phyloP scores from a whole-genome alignment of 2,329 filamentous ascomycete species.

The Alternaria triticimaculans region DNA sequence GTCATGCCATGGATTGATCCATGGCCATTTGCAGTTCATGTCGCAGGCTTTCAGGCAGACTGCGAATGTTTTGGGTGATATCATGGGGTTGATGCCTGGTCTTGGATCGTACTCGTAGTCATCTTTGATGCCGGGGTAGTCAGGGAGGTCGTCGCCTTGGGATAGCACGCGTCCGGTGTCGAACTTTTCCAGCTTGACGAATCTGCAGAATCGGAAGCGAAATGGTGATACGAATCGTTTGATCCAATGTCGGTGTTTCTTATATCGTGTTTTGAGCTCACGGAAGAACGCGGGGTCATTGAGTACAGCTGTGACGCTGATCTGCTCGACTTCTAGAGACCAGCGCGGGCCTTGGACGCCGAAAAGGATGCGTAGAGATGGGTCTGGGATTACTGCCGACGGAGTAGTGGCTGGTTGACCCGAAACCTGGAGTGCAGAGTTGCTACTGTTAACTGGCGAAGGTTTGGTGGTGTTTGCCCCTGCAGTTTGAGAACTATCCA shows the following conservation, averaged over 20 bases:
- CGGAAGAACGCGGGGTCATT: not conserved
- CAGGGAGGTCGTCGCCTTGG: not conserved
- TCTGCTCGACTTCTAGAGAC: not conserved
- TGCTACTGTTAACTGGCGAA: fast-evolving
- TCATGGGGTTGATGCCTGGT: not conserved
- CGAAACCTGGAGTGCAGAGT: fast-evolving
- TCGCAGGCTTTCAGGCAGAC: not conserved
- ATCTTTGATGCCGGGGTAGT: not conserved
- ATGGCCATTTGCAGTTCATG: not conserved
- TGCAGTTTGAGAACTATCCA: too few relatives aligned
- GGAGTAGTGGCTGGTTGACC: not conserved
- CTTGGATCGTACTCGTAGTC: not conserved
- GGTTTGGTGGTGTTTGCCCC: not conserved
- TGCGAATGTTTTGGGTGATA: not conserved
- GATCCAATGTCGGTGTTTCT: not conserved
- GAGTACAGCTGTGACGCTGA: not conserved
- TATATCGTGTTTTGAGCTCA: not conserved
- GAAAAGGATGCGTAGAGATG: not conserved
- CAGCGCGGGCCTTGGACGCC: not conserved
- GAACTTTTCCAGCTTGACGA: not conserved
- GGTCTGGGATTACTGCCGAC: fast-evolving
- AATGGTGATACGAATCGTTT: not conserved
- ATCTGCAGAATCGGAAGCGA: not conserved
- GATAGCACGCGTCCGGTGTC: not conserved
- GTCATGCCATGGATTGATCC: not conserved